Evolutionary conservation across 2,329 filamentous ascomycete species (phyloP), one percentile per base, ranked within the genome.

Genomic region (Trichoderma atrobrunneum): DNA sequence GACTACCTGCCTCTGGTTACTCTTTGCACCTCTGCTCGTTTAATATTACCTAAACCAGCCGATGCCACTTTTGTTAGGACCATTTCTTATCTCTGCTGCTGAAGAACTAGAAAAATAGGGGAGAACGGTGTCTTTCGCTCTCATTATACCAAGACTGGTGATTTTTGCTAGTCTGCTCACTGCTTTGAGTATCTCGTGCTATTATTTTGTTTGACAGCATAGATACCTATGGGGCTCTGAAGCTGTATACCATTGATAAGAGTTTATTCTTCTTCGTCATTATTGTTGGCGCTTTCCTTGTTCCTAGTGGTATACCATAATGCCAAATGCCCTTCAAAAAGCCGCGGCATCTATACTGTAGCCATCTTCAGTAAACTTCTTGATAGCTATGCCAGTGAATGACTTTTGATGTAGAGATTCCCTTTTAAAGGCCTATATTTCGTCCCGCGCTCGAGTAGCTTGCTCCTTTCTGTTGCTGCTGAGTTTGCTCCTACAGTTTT

Each of bases 21-120:
- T 8, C 94, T 94, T 77, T 93, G 94, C 72, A 94, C 94, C 80
- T 97, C 97, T 77, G 93, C 94, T 78, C 91, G 89, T 67, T 93
- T 92, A 34, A 93, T 89, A 78, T 93, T 94, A 80, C 97, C 93
- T 74, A 97, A 94, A 66, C 91, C 95, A 77, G 93, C 43, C n/a
- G 43, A 89, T 1, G 92, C 89, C 0, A 91, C 91, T 71, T 95
- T 91, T 1, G 94, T 93, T 81, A 86, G 75, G 71, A 97, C 91
- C 66, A 93, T 88, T 34, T 87, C 86, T 76, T 90, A 89, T 21
- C 86, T 89, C 75, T 87, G 85, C 3, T 85, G 79, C 76, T 89
- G 85, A 0, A 97, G 85, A 1, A 97, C 93, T 34, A 97, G 85
- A 0, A 92, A 91, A 94, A 63, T 92, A 89, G 63, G 97, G 91